phyloP scores from a whole-genome alignment of 2,329 filamentous ascomycete species.

The Hirsutella thompsonii region DNA sequence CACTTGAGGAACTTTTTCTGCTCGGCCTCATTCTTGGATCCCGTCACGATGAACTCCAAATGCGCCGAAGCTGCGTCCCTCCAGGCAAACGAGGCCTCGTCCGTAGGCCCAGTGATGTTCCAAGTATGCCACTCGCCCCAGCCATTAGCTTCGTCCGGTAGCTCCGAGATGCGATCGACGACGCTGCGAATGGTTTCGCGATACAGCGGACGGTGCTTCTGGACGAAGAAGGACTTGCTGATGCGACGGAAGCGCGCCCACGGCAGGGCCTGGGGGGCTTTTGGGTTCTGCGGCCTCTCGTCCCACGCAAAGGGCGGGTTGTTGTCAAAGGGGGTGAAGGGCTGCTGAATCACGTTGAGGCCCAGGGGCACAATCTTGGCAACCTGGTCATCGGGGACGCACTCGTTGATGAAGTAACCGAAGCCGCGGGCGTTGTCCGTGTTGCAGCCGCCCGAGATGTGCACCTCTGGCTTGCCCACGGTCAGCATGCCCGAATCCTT shows the following conservation, averaged over 20 bases:
- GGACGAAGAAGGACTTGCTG: conserved; percentile 6
- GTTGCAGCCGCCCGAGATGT: conserved; percentile 5
- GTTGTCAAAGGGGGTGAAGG: conserved; percentile 2
- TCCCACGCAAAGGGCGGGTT: conserved; percentile 3
- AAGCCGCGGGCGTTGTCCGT: conserved; percentile 6
- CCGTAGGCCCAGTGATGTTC: neutral
- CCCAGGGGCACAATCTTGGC: neutral
- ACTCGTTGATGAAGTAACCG: conserved; percentile 4
- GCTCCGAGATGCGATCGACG: conserved; percentile 1
- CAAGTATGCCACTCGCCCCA: conserved; percentile 8
- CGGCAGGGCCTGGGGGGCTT: conserved; percentile 1
- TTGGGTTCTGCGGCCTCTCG: conserved; percentile 2
- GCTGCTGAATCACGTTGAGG: conserved; percentile 4
- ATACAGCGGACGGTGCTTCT: conserved; percentile 1
- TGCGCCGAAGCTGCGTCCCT: conserved; percentile 6
- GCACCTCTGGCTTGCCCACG: conserved; percentile 4
- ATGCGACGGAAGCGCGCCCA: conserved; percentile 5
- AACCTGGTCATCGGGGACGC: conserved; percentile 4
- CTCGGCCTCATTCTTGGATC: conserved; percentile 4
- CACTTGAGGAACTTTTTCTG: conserved; percentile 3
- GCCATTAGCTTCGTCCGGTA: conserved; percentile 1
- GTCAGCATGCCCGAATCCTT: conserved; percentile 3
- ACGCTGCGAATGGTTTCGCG: neutral
- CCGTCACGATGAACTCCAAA: conserved; percentile 6
- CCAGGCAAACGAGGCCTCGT: conserved; percentile 7